phyloP scores from a whole-genome alignment of 1,284 basidiomycete species.

The Tylopilus orsonianus region DNA sequence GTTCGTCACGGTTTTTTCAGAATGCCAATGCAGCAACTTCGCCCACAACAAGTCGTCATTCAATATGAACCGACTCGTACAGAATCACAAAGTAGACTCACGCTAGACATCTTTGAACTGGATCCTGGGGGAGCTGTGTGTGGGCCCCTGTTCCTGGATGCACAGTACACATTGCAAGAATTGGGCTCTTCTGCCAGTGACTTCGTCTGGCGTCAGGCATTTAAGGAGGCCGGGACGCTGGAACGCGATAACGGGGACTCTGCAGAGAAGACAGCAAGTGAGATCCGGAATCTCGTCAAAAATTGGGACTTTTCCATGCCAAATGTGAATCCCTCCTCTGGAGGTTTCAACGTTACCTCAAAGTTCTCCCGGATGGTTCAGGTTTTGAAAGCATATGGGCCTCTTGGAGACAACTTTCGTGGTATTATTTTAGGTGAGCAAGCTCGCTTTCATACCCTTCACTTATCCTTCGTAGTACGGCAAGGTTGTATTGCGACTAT shows the following conservation, averaged over 20 bases:
- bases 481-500: constrained; percentile 43
- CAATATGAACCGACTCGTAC: constrained; percentile 35
- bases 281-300: constrained; percentile 45
- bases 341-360: constrained; percentile 59
- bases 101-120: constrained; percentile 36
- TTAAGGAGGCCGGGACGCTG: constrained; percentile 36
- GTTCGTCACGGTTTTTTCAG: too few relatives aligned
- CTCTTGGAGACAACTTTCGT: constrained; percentile 55
- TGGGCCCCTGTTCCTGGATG: constrained; percentile 43
- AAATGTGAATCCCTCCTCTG: constrained; percentile 51
- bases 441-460: constrained; percentile 11
- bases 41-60: constrained; percentile 37
- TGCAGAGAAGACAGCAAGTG: constrained; percentile 21
- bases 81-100: constrained; percentile 34
- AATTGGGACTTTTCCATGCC: constrained; percentile 63
- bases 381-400: constrained; percentile 51
- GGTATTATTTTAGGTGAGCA: constrained; percentile 62
- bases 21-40: too few relatives aligned
- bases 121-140: constrained; percentile 41
- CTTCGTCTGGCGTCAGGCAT: constrained; percentile 57
- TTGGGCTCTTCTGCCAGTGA: constrained; percentile 65
- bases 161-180: constrained; percentile 46
- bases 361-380: constrained; percentile 63
- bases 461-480: constrained; percentile 39
- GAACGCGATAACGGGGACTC: constrained; percentile 37